Percentiles rank a stretch among this genome's conserved stretches.
Conservation (phyloP, 2,329 filamentous ascomycete genomes). For the Phialemoniopsis sp. region DNA sequence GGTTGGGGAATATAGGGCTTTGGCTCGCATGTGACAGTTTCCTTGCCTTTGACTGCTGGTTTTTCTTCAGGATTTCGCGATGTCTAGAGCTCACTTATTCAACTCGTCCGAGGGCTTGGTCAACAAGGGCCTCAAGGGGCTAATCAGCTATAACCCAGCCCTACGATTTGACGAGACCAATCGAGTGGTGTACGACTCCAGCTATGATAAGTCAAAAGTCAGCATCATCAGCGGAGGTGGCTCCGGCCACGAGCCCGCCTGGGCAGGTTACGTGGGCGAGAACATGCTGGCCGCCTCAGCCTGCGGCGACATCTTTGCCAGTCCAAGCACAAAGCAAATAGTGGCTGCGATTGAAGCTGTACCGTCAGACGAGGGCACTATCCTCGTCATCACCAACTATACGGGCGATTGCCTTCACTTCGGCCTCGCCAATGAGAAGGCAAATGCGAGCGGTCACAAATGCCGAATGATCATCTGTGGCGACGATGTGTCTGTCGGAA, state of each 20-base stretch:
- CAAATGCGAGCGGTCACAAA: slow-evolving; percentile 46
- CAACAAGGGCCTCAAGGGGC: slow-evolving; percentile 43
- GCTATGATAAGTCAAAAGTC: slow-evolving; percentile 37
- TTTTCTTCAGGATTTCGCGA: slow-evolving; percentile 13
- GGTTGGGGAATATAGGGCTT: too few relatives aligned
- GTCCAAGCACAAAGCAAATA: slow-evolving; percentile 60
- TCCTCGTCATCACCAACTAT: slow-evolving; percentile 62
- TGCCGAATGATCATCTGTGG: slow-evolving; percentile 57
- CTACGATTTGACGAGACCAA: slow-evolving; percentile 46
- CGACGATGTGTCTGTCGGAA: slow-evolving; percentile 62
- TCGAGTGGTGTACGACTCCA: slow-evolving; percentile 45
- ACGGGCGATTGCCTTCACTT: slow-evolving; percentile 62
- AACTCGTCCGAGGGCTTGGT: slow-evolving; percentile 48
- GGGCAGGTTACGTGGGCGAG: slow-evolving; percentile 58
- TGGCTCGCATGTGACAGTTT: too few relatives aligned
- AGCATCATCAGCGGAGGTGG: slow-evolving; percentile 51
- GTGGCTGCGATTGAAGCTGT: slow-evolving; percentile 51
- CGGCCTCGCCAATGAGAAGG: slow-evolving; percentile 55
- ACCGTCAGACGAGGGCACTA: slow-evolving; percentile 49
- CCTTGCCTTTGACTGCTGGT: too few relatives aligned
- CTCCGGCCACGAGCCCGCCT: slow-evolving; percentile 58
- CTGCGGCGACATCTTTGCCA: slow-evolving; percentile 60
- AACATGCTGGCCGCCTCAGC: slow-evolving; percentile 60
- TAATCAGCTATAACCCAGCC: slow-evolving; percentile 49
- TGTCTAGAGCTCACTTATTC: slow-evolving; percentile 52